Conservation (phyloP, 768 basidiomycete species). For the Phallus indusiatus region DNA sequence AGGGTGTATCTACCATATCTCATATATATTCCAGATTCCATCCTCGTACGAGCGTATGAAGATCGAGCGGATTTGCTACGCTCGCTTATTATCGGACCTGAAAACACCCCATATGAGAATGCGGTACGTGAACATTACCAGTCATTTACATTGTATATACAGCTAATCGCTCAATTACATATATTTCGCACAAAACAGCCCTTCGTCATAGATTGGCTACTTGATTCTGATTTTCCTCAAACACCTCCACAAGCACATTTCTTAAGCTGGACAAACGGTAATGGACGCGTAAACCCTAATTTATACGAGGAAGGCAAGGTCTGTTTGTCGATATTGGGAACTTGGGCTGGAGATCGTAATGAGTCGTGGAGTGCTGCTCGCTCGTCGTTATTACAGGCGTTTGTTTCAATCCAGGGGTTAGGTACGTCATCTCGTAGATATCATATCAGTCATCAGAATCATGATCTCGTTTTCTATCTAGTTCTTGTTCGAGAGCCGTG, state of each 20-base stretch:
- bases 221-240: slow-evolving; percentile 76
- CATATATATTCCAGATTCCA: slow-evolving; percentile 20
- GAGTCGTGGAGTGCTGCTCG: slow-evolving; percentile 81
- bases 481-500: slow-evolving; percentile 90
- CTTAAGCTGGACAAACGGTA: slow-evolving; percentile 89
- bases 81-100: slow-evolving; percentile 83
- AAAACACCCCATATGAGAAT: slow-evolving; percentile 92
- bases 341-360: slow-evolving; percentile 82
- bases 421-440: neutral
- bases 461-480: slow-evolving; percentile 19
- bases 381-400: slow-evolving; percentile 83
- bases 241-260: slow-evolving; percentile 84
- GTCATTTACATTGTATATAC: neutral
- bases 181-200: slow-evolving; percentile 28
- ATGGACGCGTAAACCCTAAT: slow-evolving; percentile 80
- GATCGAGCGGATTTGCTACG: slow-evolving; percentile 81
- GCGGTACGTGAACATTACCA: slow-evolving; percentile 27
- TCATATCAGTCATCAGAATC: neutral
- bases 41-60: slow-evolving; percentile 85
- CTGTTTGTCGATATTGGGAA: slow-evolving; percentile 83
- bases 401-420: slow-evolving; percentile 85
- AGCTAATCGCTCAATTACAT: neutral
- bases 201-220: slow-evolving; percentile 90
- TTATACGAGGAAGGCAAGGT: slow-evolving; percentile 95
- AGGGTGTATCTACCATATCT: no score